Evolutionary conservation across 768 basidiomycete species (phyloP), one percentile per base, ranked within the genome.

Genomic region (Cyathus striatus): DNA sequence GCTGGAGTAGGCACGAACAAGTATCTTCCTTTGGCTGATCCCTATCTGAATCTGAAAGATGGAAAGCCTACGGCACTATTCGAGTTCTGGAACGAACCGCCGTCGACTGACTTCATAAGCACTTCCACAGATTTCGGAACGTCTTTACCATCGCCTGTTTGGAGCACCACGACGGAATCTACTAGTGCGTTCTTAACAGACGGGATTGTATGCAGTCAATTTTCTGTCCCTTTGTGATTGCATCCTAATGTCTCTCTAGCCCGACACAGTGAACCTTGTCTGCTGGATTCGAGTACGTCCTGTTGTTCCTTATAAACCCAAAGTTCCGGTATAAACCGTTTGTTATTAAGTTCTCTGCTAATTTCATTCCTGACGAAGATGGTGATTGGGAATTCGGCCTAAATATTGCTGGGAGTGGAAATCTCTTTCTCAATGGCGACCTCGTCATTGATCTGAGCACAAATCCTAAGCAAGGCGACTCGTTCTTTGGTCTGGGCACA

Each of bases 371-470:
- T 26, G 67, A 79, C 53, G 66, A 78, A 64, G 57, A 68, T 56
- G 66, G 76, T 18, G 65, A 77, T 53, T 69, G 73, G 64, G 70
- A 76, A 42, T 58, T 83, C 38, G 72, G 70, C 2, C 52, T 75
- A 41, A 70, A 58, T 49, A 48, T 71, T 37, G 67, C 70, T 13
- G 73, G 73, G 17, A 42, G 52, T 5, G 74, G 68, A 18, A 75
- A 71, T 49, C 59, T 83, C 17, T 82, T 73, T 62, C 46, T 83
- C 39, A 69, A 80, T 47, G 58, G 64, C 17, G 61, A 71, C 27
- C 61, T 73, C 13, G 45, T 70, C 41, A 64, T 78, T 34, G 73
- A 78, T 47, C 60, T 73, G 30, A 69, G 68, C 53, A 67, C 62
- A 26, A 53, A 65, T 37, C 66, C 68, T 5, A 44, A 51, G 7